Evolutionary conservation across 768 basidiomycete species (phyloP), one percentile per base, ranked within the genome.

Genomic region (Termitomyces eurrhizus): DNA sequence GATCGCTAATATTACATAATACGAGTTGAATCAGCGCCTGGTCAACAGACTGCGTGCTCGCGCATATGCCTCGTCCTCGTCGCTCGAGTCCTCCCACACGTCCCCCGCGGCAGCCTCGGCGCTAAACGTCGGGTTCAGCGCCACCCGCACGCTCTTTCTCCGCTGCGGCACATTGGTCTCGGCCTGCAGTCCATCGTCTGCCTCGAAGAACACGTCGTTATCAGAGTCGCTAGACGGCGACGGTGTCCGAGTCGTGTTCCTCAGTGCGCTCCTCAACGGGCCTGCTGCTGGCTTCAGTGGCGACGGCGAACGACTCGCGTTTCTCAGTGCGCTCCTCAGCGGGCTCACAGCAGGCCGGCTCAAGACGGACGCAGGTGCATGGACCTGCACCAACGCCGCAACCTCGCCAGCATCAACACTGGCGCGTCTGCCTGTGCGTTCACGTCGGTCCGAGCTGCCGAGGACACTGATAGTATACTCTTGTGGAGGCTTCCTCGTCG

Each of bases 111-210:
- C 83, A 24, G 63, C 89, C 1, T 89, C 81, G 0, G 85, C 74
- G 7, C 88, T 88, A 69, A 88, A 91, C 37, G 88, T 90, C 11
- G 92, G 92, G 48, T 86, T 80, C 41, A 92, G 71, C 33, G 88
- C 90, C 55, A 93, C 86, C 7, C 92, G 78, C 37, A 93, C 92
- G 66, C 89, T 91, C 73, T 93, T 93, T 64, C 81, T 70, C 55
- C 80, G 7, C 42, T 80, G 7, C 42, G 42, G 42, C 18, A 6
- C 18, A 7, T 14, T 18, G 16, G 41, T 2, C n/a, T 8, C n/a
- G 4, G 13, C n/a, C 7, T 37, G 9, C 29, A 29, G 29, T 11
- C 36, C 36, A 1, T 49, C 63, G n/a, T 70, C 65, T 4, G 67
- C 68, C 32, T 70, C 76, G 32, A 78, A 74, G 48, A 84, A 75